Base-by-base conservation (phyloP, 1,284 basidiomycete genomes). In the Testicularia cyperi region DNA sequence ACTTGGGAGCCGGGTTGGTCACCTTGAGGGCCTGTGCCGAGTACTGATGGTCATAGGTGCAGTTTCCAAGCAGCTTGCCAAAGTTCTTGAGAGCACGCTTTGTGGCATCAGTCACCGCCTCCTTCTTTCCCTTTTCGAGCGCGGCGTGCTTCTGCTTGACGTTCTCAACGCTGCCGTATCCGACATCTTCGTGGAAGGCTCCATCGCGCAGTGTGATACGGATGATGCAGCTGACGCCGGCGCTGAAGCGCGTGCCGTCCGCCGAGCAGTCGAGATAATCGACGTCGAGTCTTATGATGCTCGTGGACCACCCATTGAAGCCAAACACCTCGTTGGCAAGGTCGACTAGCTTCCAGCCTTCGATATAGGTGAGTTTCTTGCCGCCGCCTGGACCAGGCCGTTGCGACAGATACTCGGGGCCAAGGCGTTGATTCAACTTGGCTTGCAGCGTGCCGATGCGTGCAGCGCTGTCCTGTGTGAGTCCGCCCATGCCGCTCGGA, bases 251-350 rank as follows among this genome's bases (percentile, higher is more conserved):
- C 54, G 86, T 80, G 45, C 80, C 77, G 13, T 79, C 80, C 9
- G 83, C 81, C 52, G 89, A 84, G 55, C 51, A 54, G 31, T 74
- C 71, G 9, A 74, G 44, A 70, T 78, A 84, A 67, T 84, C 82
- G 5, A 87, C 88, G 14, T 85, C 85, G 30, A 96, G 78, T 38
- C 79, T 87, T 44, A 88, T 83, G 37, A 97, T 82, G 43, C 80
- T 88, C 2, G 91, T 90, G 40, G 87, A 90, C 94, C 94, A 98
- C 9, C 95, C 95, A 61, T 97, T 92, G 80, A 92, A 96, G 1
- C 94, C 94, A 79, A 98, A 98, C 26, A 98, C 88, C 68, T 98
- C 92, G 77, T 98, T 98, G 1, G 94, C 94, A 19, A 98, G 47
- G 20, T 70, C 64, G 19, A 69, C 65, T 8, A 63, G 64, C 79